phyloP scores from a whole-genome alignment of 2,329 filamentous ascomycete genomes.

The Claviceps sp. region DNA sequence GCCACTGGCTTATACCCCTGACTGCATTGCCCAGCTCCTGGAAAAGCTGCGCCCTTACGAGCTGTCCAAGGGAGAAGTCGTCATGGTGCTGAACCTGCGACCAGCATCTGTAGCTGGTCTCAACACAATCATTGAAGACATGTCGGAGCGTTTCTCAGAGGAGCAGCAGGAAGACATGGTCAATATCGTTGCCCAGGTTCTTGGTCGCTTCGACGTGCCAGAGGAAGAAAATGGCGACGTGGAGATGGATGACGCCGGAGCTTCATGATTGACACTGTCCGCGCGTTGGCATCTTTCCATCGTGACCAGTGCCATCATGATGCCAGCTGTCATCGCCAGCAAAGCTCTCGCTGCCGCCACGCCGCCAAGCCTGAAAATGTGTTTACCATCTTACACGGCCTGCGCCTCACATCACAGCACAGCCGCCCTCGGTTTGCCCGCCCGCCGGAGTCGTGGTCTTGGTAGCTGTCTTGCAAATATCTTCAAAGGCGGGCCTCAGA shows the following conservation, averaged over 20 bases:
- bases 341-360: not conserved
- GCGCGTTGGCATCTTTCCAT: slow-evolving; percentile 1
- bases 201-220: slow-evolving; percentile 33
- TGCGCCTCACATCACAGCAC: slow-evolving; percentile 31
- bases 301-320: not conserved
- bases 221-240: slow-evolving; percentile 19
- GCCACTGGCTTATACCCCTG: slow-evolving; percentile 38
- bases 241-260: slow-evolving; percentile 23
- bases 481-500: slow-evolving; percentile 42
- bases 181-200: slow-evolving; percentile 39
- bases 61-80: slow-evolving; percentile 52
- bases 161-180: slow-evolving; percentile 47
- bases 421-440: slow-evolving; percentile 43
- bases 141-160: slow-evolving; percentile 44
- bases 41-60: slow-evolving; percentile 41
- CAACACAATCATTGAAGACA: slow-evolving; percentile 52
- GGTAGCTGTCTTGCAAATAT: slow-evolving; percentile 43
- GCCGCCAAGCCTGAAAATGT: no score
- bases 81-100: slow-evolving; percentile 55
- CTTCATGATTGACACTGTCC: slow-evolving; percentile 9
- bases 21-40: slow-evolving; percentile 39
- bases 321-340: not conserved
- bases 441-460: slow-evolving; percentile 30
- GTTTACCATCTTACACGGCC: not conserved
- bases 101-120: slow-evolving; percentile 43